phyloP scores from a whole-genome alignment of 2,329 filamentous ascomycete species.

The Aspergillus persii region DNA sequence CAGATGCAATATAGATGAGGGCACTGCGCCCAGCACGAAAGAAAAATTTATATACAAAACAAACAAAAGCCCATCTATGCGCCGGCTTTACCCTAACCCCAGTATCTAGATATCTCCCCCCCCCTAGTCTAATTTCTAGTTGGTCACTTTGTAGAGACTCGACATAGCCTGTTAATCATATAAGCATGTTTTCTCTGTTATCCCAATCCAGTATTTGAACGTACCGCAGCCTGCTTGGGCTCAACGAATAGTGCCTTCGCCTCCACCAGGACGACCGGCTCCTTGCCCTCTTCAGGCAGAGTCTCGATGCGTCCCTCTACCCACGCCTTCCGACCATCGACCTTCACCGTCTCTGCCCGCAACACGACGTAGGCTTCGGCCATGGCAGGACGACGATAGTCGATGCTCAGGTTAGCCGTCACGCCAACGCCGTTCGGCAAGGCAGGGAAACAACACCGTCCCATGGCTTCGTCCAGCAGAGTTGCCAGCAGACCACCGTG shows the following conservation, averaged over 20 bases:
- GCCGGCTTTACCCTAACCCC: slow-evolving; percentile 2
- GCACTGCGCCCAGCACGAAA: not conserved
- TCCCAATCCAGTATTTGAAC: slow-evolving; percentile 31
- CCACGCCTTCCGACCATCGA: slow-evolving; percentile 93
- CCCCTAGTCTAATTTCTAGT: slow-evolving; percentile 2
- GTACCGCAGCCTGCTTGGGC: slow-evolving; percentile 75
- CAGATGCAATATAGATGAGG: not conserved
- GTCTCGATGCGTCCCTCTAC: slow-evolving; percentile 85
- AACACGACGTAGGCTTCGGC: slow-evolving; percentile 76
- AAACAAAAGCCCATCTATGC: slow-evolving; percentile 7
- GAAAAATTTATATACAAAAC: not conserved
- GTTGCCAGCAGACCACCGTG: slow-evolving; percentile 92
- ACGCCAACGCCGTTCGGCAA: slow-evolving; percentile 78
- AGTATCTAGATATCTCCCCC: not conserved
- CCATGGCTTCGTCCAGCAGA: slow-evolving; percentile 84
- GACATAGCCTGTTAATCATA: slow-evolving; percentile 17
- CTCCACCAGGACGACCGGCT: slow-evolving; percentile 69
- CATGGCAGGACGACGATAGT: slow-evolving; percentile 78
- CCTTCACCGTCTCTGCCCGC: slow-evolving; percentile 73
- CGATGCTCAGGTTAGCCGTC: slow-evolving; percentile 77
- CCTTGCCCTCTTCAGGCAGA: slow-evolving; percentile 62
- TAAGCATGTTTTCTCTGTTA: not conserved
- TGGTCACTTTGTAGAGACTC: slow-evolving; percentile 25
- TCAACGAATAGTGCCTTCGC: slow-evolving; percentile 86
- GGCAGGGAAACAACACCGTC: slow-evolving; percentile 81